Base-by-base conservation (phyloP, 352 stramenopile species). In the Globisporangium heterothallicum region DNA sequence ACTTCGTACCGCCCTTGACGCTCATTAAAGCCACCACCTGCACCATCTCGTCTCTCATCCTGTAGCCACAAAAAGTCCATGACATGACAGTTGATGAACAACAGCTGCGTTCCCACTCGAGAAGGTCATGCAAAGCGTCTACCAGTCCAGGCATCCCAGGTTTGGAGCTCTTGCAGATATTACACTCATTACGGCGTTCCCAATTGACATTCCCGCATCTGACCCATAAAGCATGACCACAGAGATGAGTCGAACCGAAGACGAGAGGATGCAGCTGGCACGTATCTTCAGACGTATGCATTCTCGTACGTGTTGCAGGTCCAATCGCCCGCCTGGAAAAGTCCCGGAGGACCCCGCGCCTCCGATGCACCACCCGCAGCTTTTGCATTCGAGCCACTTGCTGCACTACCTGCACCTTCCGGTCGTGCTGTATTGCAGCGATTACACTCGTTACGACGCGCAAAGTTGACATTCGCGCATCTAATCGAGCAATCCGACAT, bases 171-270 rank as follows among this genome's bases (percentile, higher is more conserved):
- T 94, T 92, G 72, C 84, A 94, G 53, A 94, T 92, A 48, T 94
- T 94, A 65, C 84, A 94, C 68, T 92, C 84, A 24, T 66, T 70
- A 0, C 84, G 75, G 42, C 84, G 79, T 57, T 94, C 81, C 84
- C 84, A 94, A 57, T 94, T 94, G 30, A 92, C 69, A 38, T 94
- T 94, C 22, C 84, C 84, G 51, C 84, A 94, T 34, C 82, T 92
- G 36, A n/a, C n/a, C n/a, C 27, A 49, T n/a, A 49, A 18, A 52
- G 9, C 19, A 53, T 30, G 5, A 1, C 9, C 24, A 22, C 26
- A 25, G 12, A n/a, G 6, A 16, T 16, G 32, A 6, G n/a, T 38
- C n/a, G n/a, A 38, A 38, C n/a, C 32, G 10, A 10, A 38, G 4
- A 38, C 2, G 9, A 8, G 3, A 3, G 8, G 12, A 38, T 18